Percentiles rank a stretch among this genome's conserved stretches.
These are phyloP conservation scores for Plasmodium coatneyi DNA, from an alignment of 169 alveolate genomes.

Conservation along the genomic window DNA sequence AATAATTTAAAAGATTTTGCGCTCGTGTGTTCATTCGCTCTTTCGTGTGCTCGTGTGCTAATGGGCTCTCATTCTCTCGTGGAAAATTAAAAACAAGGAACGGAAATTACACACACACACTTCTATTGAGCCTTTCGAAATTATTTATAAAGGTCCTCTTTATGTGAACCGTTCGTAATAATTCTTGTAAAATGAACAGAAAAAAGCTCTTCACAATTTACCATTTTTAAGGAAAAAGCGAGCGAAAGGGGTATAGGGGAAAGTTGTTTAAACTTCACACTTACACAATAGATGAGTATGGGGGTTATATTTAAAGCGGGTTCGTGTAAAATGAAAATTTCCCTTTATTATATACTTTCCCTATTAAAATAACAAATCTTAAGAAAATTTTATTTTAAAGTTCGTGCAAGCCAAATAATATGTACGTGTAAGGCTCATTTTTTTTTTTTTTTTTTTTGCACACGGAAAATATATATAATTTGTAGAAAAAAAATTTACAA, in stretches of 20 bases:
- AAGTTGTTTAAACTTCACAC: not conserved
- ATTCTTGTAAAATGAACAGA: not conserved
- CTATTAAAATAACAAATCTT: not conserved
- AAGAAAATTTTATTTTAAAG: constrained; percentile 4
- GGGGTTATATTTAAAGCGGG: constrained; percentile 1
- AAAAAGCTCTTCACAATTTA: constrained; percentile 5
- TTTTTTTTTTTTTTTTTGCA: constrained; percentile 25
- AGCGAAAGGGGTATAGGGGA: not conserved
- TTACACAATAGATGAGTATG: not conserved
- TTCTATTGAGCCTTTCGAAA: not conserved
- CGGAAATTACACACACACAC: constrained; percentile 15
- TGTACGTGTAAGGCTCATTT: constrained; percentile 6
- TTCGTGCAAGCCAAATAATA: not conserved
- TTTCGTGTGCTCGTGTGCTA: not conserved
- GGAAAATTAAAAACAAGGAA: constrained; percentile 28
- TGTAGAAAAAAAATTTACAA: not conserved
- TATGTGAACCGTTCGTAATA: not conserved
- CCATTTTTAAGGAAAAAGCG: not conserved
- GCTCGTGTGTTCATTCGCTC: not conserved
- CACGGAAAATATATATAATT: constrained; percentile 22
- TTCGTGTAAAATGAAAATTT: constrained; percentile 1
- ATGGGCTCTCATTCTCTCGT: not conserved
- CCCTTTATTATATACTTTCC: constrained; percentile 2
- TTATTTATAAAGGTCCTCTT: constrained; percentile 5
- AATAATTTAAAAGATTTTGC: not conserved